Base-by-base conservation (phyloP, 805 yeast genomes). In the Debaryomyces castellii region DNA sequence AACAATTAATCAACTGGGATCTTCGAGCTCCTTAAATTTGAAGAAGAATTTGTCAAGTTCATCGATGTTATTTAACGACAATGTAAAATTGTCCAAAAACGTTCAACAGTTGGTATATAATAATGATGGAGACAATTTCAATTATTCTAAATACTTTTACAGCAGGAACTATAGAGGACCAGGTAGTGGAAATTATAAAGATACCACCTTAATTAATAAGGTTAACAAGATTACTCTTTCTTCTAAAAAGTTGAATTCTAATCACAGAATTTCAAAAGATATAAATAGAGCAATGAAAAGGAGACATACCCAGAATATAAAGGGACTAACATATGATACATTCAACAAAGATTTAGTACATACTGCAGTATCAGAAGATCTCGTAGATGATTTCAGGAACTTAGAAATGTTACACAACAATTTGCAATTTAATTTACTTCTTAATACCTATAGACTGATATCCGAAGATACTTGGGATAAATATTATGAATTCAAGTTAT, bases 101-200 rank as follows among this genome's bases (percentile, higher is more conserved):
- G 54, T 71, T 28, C 69, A 66, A 43, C 74, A 60, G 51, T 57
- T 70, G 30, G 63, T 63, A 4, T 56, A 61, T 38, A 64, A 62
- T 44, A 64, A 62, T 43, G 74, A 71, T 44, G 64, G 58, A 47
- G 76, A 71, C 41, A 59, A 61, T 20, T 57, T 57, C 49, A 63
- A 63, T 45, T 60, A 62, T 40, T 58, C 67, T 33, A 71, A 67
- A 49, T 72, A 72, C 51, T 71, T 61, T 51, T 72, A 71, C 49
- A 61, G 66, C 18, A 69, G 69, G 48, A 60, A 65, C 27, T 70
- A 69, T 45, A 59, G 76, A 39, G 77, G 77, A 0, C 76, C 76
- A 2, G 77, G 77, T 1, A 65, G 71, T 37, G 77, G 77, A 2
- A 72, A 71, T 47, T 72, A 69, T 51, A 72, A 72, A 49, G 77